Evolutionary conservation across 2,329 filamentous ascomycete species (phyloP).

Genomic region (Trichoderma endophyticum): DNA sequence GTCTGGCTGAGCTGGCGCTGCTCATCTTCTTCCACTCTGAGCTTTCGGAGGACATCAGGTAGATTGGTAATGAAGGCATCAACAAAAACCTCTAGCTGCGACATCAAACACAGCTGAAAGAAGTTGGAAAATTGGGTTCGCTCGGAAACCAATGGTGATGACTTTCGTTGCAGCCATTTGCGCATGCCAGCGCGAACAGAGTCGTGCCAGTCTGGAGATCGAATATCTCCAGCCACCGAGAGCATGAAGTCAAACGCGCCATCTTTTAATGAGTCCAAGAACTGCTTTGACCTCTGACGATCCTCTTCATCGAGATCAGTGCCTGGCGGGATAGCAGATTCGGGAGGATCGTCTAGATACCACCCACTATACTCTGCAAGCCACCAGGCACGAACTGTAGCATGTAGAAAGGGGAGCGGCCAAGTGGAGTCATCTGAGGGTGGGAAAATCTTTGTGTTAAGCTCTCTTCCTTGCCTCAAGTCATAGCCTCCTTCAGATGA

Average conservation of each 20-base stretch:
- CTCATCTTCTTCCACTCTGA: slow-evolving; percentile 87
- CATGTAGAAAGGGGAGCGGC: slow-evolving; percentile 71
- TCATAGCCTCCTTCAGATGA: slow-evolving; percentile 69
- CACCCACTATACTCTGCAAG: slow-evolving; percentile 88
- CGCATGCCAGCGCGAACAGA: slow-evolving; percentile 80
- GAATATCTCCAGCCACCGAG: slow-evolving; percentile 77
- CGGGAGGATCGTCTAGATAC: slow-evolving; percentile 70
- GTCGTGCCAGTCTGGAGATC: slow-evolving; percentile 80
- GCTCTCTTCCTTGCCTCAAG: slow-evolving; percentile 64
- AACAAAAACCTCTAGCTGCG: slow-evolving; percentile 80
- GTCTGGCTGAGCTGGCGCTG: slow-evolving; percentile 67
- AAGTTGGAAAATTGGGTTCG: slow-evolving; percentile 65
- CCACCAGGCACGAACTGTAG: slow-evolving; percentile 81
- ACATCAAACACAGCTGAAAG: slow-evolving; percentile 71
- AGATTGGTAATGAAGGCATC: slow-evolving; percentile 94
- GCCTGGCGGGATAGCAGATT: slow-evolving; percentile 52
- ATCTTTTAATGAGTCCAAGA: slow-evolving; percentile 75
- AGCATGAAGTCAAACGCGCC: slow-evolving; percentile 91
- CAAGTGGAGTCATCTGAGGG: slow-evolving; percentile 66
- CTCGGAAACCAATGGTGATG: slow-evolving; percentile 65
- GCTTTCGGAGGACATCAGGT: slow-evolving; percentile 81
- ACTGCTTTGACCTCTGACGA: slow-evolving; percentile 66
- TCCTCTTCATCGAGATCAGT: slow-evolving; percentile 69
- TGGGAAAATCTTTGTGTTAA: slow-evolving; percentile 67
- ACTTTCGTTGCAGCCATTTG: slow-evolving; percentile 77